Base-by-base conservation (phyloP, 2,329 filamentous ascomycete species). In the Exophiala oligosperma region DNA sequence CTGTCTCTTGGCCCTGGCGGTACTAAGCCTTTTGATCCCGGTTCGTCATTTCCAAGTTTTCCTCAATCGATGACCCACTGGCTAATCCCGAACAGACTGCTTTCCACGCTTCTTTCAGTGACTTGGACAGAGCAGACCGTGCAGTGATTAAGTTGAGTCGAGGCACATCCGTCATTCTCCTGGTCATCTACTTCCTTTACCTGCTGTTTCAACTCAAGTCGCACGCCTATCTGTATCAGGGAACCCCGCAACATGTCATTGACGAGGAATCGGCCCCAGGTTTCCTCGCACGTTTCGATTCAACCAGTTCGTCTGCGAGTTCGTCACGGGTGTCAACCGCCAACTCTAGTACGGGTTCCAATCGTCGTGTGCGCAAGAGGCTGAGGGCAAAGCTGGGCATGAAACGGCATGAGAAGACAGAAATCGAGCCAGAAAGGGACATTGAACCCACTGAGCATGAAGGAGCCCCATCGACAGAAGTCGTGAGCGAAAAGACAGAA, bases 141-240 rank as follows among this genome's bases (percentile, higher is more conserved):
- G 56, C 47, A 46, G 60, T 66, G 21, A 54, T 70, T 41, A 68
- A 66, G 56, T 59, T 62, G 11, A 61, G 61, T 24, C 49, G 64
- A 69, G 72, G 74, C 43, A 81, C 83, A 5, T 84, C 90, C 7
- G 84, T 97, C 57, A 92, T 97, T 62, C 81, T 97, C 4, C 82
- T 97, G 1, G 72, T 95, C 46, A 88, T 95, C 7, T 97, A 97
- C 72, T 85, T 76, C 49, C 88, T 84, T 54, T 97, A 96, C 69
- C 85, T 97, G 1, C 81, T 90, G 72, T 97, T 97, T 79, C 93
- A 97, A 74, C 85, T 97, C 57, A 90, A 91, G 72, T 92, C 92
- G 0, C 92, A 97, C 73, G 81, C 83, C 24, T 79, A 79, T 11
- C 86, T 96, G 70, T 96, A 96, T 78, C 60, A 60, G 49, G 64